phyloP scores from a whole-genome alignment of 495 filamentous ascomycete species.

The Talaromyces stipitatus region DNA sequence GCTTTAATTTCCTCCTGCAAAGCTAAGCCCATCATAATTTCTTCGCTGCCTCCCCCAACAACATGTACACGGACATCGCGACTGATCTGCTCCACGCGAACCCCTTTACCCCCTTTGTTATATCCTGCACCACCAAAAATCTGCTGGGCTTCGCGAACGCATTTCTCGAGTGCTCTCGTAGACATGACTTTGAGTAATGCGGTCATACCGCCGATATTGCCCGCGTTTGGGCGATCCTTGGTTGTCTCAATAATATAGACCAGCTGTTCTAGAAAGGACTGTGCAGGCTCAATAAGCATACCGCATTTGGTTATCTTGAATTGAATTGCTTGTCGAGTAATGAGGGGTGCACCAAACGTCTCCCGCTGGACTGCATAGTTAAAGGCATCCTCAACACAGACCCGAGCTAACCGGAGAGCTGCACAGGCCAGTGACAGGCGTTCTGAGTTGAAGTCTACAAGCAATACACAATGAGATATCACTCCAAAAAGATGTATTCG shows the following conservation, averaged over 20 bases:
- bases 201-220: slow-evolving; percentile 42
- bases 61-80: slow-evolving; percentile 50
- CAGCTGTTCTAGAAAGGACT: slow-evolving; percentile 42
- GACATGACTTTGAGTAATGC: slow-evolving; percentile 46
- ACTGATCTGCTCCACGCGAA: slow-evolving; percentile 48
- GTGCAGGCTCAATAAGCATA: slow-evolving; percentile 40
- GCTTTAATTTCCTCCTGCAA: slow-evolving; percentile 37
- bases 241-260: slow-evolving; percentile 36
- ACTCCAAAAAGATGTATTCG: not conserved
- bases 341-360: slow-evolving; percentile 41
- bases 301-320: slow-evolving; percentile 43
- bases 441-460: slow-evolving; percentile 40
- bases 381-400: slow-evolving; percentile 42
- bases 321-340: slow-evolving; percentile 38
- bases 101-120: slow-evolving; percentile 43
- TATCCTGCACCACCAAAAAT: slow-evolving; percentile 53
- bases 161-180: slow-evolving; percentile 46
- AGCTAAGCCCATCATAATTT: slow-evolving; percentile 48
- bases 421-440: slow-evolving; percentile 34
- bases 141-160: slow-evolving; percentile 53
- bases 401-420: slow-evolving; percentile 34
- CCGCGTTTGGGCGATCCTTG: slow-evolving; percentile 26
- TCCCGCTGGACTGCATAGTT: slow-evolving; percentile 40
- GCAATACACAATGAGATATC: not conserved
- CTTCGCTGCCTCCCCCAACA: slow-evolving; percentile 51